A percentile compares a stretch with the other conserved stretches of the same genome.
Evolutionary conservation across 78 protist genomes (phyloP).

Genomic region (Mantamonas sphyraenae): DNA sequence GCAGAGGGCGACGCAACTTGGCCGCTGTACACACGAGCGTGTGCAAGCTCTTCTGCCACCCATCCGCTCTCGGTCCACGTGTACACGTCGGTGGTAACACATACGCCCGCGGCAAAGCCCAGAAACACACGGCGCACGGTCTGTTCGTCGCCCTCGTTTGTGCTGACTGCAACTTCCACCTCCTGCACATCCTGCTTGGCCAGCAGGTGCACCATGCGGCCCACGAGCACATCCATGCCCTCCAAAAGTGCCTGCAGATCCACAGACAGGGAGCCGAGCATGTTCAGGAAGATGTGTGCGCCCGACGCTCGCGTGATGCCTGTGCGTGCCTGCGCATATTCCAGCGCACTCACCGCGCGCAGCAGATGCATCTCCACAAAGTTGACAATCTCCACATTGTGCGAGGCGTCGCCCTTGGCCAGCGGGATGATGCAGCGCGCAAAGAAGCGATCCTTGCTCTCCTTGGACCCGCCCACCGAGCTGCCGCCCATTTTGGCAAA

Average conservation of each 20-base stretch:
- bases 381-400: constrained; percentile 65
- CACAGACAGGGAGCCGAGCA: constrained; percentile 58
- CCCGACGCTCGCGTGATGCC: constrained; percentile 9
- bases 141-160: too few relatives aligned
- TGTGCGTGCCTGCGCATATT: constrained; percentile 44
- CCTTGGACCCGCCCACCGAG: too few relatives aligned
- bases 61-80: too few relatives aligned
- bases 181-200: too few relatives aligned
- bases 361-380: background rate
- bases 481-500: too few relatives aligned
- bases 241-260: constrained; percentile 33
- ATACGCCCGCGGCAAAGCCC: too few relatives aligned
- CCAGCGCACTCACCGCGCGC: background rate
- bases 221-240: constrained; percentile 7
- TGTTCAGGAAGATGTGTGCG: constrained; percentile 69
- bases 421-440: constrained; percentile 58
- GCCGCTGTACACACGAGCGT: too few relatives aligned
- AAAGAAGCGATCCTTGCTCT: constrained; percentile 71
- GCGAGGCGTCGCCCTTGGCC: constrained; percentile 53
- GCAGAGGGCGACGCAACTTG: constrained; percentile 21
- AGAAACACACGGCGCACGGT: too few relatives aligned
- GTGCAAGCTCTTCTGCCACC: too few relatives aligned
- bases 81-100: background rate
- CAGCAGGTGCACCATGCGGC: constrained; percentile 21
- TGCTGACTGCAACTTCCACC: background rate